Evolutionary conservation across 2,329 filamentous ascomycete genomes (phyloP).

Genomic region (Rhinocladiella similis): DNA sequence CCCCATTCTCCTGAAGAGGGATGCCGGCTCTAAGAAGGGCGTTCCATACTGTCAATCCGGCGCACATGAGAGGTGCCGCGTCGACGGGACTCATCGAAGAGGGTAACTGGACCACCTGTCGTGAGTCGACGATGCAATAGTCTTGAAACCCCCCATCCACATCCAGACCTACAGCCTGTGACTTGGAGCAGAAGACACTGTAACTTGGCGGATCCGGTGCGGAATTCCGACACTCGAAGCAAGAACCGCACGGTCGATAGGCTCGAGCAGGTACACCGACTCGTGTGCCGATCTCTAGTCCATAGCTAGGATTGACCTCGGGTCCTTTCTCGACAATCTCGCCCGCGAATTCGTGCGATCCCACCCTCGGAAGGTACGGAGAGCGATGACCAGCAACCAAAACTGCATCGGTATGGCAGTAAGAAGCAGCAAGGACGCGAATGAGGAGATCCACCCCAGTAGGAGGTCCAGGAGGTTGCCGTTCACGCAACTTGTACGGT

Average conservation of each 20-base stretch:
- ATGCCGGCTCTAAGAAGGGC: conserved; percentile 16
- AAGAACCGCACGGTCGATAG: not conserved
- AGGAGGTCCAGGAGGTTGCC: not conserved
- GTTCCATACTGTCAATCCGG: conserved; percentile 21
- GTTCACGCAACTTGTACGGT: conserved; percentile 14
- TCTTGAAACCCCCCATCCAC: conserved; percentile 28
- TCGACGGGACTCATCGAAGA: too few species aligned
- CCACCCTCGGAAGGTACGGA: not conserved
- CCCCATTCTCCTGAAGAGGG: not conserved
- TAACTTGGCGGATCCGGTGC: too few species aligned
- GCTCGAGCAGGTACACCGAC: not conserved
- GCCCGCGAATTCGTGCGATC: not conserved
- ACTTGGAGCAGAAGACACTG: too few species aligned
- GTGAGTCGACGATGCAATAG: conserved; percentile 29
- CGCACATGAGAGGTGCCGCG: conserved; percentile 25
- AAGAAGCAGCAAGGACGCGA: not conserved
- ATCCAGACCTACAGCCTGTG: not conserved
- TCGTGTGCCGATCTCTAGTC: not conserved
- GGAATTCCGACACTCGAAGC: not conserved
- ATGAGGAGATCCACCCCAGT: conserved; percentile 4
- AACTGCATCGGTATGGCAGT: not conserved
- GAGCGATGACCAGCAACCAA: not conserved
- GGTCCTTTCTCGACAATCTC: not conserved
- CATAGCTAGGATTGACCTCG: not conserved
- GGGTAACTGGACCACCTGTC: conserved; percentile 28